These are phyloP conservation scores for Ophiocordyceps camponoti-floridani DNA, from an alignment of 2,329 filamentous ascomycete species.

Conservation along the genomic window DNA sequence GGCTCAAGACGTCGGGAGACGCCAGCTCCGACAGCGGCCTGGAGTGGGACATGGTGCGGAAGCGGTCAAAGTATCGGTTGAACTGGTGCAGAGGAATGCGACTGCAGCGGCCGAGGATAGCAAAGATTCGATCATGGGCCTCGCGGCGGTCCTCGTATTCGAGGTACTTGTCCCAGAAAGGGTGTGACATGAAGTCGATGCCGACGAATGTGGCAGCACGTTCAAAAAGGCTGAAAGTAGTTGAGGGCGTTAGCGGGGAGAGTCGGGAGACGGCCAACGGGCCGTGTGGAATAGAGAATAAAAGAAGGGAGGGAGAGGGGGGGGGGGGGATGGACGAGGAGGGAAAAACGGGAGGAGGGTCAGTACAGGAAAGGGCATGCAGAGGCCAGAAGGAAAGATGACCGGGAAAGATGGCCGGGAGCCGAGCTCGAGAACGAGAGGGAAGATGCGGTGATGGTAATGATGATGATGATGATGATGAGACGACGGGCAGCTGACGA, in stretches of 20 bases:
- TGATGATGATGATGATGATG: too few species aligned
- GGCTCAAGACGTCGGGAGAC: constrained; percentile 45
- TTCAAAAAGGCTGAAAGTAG: constrained; percentile 66
- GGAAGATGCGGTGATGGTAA: too few species aligned
- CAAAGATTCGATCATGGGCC: constrained; percentile 67
- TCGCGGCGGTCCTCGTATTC: constrained; percentile 91
- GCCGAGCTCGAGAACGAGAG: constrained; percentile 19
- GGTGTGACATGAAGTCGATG: constrained; percentile 82
- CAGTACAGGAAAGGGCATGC: constrained; percentile 35
- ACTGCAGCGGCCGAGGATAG: constrained; percentile 65
- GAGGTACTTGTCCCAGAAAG: constrained; percentile 98
- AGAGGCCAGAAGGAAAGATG: constrained; percentile 31
- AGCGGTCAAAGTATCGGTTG: constrained; percentile 83
- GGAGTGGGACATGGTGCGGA: constrained; percentile 56
- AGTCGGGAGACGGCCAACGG: not conserved
- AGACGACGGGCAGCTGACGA: constrained; percentile 22
- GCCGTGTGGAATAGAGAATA: not conserved
- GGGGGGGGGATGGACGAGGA: constrained; percentile 12
- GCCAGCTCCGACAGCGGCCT: constrained; percentile 59
- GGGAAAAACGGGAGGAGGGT: constrained; percentile 18
- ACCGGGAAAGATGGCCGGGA: constrained; percentile 32
- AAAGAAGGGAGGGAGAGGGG: constrained; percentile 1
- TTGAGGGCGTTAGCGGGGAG: constrained; percentile 9
- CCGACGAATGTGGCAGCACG: constrained; percentile 72
- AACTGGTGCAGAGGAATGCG: constrained; percentile 93